Percentiles rank a stretch among this genome's conserved stretches.
These are phyloP conservation scores for Calonectria multiphialidica DNA, from an alignment of 2,329 filamentous ascomycete species.

Conservation along the genomic window DNA sequence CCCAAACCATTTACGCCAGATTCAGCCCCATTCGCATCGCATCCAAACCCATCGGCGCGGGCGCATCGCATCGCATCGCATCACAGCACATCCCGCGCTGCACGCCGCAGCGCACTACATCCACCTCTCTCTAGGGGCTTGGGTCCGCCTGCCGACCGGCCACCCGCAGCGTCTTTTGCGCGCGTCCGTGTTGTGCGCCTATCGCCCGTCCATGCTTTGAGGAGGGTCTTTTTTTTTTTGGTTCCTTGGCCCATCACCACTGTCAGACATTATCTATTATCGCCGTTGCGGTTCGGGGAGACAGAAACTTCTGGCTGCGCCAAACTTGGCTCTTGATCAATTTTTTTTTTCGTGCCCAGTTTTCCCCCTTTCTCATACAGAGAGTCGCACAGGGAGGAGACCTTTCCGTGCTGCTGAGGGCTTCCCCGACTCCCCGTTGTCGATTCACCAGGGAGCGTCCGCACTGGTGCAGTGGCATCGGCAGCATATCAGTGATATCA, in stretches of 20 bases:
- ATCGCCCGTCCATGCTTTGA: neutral
- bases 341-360: neutral
- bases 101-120: neutral
- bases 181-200: neutral
- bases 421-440: neutral
- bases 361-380: neutral
- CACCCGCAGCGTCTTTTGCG: neutral
- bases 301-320: neutral
- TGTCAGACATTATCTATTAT: neutral
- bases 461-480: neutral
- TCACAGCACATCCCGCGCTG: constrained; percentile 7
- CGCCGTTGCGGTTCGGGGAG: neutral
- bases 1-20: constrained; percentile 40
- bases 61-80: constrained; percentile 33
- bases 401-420: neutral
- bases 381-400: neutral
- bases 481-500: constrained; percentile 7
- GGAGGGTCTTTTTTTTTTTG: neutral
- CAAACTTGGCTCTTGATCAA: neutral
- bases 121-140: neutral
- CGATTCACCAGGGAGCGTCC: neutral
- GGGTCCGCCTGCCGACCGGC: neutral
- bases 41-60: constrained; percentile 16
- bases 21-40: constrained; percentile 46
- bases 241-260: neutral